phyloP scores from a whole-genome alignment of 495 filamentous ascomycete genomes.

The Echria macrotheca region DNA sequence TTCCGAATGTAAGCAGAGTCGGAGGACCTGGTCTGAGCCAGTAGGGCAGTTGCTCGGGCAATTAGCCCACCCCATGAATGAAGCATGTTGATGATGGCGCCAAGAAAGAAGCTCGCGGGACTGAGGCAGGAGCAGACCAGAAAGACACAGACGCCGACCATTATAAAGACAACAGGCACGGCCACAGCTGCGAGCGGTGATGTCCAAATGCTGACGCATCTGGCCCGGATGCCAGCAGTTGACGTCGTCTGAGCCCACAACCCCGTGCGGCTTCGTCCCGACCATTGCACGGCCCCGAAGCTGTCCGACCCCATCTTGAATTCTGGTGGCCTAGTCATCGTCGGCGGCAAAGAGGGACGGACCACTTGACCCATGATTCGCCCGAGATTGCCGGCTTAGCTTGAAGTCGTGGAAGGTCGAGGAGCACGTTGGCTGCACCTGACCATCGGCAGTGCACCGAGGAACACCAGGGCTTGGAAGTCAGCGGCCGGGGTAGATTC shows the following conservation, averaged over 20 bases:
- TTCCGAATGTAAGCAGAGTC: conserved; percentile 28
- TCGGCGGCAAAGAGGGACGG: background rate
- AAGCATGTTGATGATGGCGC: conserved; percentile 16
- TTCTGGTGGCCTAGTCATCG: background rate
- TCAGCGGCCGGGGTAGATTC: too few species aligned
- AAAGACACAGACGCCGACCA: background rate
- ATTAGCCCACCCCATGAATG: conserved; percentile 33
- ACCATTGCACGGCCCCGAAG: conserved; percentile 6
- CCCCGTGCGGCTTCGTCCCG: background rate
- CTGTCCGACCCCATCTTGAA: conserved; percentile 3
- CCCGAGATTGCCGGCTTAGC: too few species aligned
- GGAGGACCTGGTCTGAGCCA: too few species aligned
- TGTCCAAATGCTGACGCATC: too few species aligned
- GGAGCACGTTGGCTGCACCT: too few species aligned
- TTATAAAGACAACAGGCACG: background rate
- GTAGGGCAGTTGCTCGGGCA: conserved; percentile 33
- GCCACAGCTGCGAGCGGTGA: background rate
- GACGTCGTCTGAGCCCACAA: too few species aligned
- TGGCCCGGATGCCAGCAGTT: background rate
- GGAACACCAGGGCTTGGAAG: too few species aligned
- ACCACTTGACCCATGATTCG: background rate
- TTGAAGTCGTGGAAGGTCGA: too few species aligned
- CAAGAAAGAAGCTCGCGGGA: too few species aligned
- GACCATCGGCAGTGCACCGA: too few species aligned
- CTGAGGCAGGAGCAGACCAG: too few species aligned